Evolutionary conservation across 2,329 filamentous ascomycete species (phyloP), one percentile per base, ranked within the genome.

Genomic region (Chaetoscypha palmicola): DNA sequence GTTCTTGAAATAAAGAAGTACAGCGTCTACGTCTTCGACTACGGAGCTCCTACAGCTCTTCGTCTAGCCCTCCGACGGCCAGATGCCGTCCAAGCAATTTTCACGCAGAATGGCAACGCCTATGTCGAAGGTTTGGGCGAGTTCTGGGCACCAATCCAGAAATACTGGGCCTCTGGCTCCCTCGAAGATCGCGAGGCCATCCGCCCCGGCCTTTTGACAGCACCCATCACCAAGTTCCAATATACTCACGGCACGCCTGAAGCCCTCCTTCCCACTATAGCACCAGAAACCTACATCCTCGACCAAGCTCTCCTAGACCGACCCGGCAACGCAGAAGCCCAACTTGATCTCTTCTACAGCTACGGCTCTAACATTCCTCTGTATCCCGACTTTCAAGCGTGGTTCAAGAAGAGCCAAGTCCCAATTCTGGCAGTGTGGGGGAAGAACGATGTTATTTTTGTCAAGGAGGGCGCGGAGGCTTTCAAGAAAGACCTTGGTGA

Each of bases 1-100:
- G 62, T 64, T 1, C 61, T 80, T 7, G 47, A 61, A 2, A 63
- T 79, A 26, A 48, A 54, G 11, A 67, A 66, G 23, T 79, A 72
- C 60, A 68, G 71, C 11, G 59, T 77, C 21, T 82, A 79, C 58
- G 69, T 81, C 49, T 81, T 81, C 57, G 77, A 81, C 64, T 81
- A 81, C 56, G 77, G 77, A 39, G 74, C 76, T 0, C 76, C 78
- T 0, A 66, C 68, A 0, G 76, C 69, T 1, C 61, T 79, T 19
- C 68, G 74, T 2, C 63, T 80, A 2, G 76, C 76, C 0, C 64
- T 78, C 2, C 50, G 68, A 33, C 63, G 70, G 2, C 71, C 73
- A 0, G 58, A 68, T 1, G 62, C 65, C 9, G 62, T 80, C 41
- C 63, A 65, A 28, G 72, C 73, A 11, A 73, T 81, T 49, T 66